A percentile compares a stretch with the other conserved stretches of the same genome.
phyloP scores from a whole-genome alignment of 1,139 yeast genomes.

The Saccharomyces hybrid region DNA sequence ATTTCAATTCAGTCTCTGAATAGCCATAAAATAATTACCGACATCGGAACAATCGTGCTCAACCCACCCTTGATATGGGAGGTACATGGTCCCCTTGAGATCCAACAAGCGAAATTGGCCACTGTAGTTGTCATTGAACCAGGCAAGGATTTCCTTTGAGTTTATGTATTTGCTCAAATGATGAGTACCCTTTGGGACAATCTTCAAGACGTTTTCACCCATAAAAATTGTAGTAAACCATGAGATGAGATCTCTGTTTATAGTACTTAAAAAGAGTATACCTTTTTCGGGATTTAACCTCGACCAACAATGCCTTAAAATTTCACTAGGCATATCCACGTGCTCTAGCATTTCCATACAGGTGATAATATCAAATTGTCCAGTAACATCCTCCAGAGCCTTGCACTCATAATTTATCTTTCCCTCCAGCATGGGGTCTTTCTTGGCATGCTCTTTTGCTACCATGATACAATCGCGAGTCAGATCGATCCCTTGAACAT shows the following conservation, averaged over 20 bases:
- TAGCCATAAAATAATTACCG: slow-evolving; percentile 89
- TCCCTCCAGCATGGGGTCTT: slow-evolving; percentile 54
- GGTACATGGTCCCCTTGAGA: slow-evolving; percentile 69
- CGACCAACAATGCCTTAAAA: slow-evolving; percentile 57
- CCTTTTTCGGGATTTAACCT: slow-evolving; percentile 57
- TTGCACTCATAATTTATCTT: slow-evolving; percentile 53
- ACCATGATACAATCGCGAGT: slow-evolving; percentile 76
- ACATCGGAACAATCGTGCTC: slow-evolving; percentile 50
- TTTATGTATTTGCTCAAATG: slow-evolving; percentile 79
- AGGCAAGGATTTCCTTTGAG: slow-evolving; percentile 59
- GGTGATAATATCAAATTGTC: slow-evolving; percentile 68
- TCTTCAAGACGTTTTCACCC: slow-evolving; percentile 71
- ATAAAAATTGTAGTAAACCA: slow-evolving; percentile 90
- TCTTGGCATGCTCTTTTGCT: slow-evolving; percentile 57
- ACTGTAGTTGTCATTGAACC: slow-evolving; percentile 45
- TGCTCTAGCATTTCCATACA: slow-evolving; percentile 95
- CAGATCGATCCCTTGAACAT: slow-evolving; percentile 77
- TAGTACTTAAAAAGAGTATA: slow-evolving; percentile 80
- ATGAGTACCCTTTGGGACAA: slow-evolving; percentile 93
- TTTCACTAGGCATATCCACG: slow-evolving; percentile 74
- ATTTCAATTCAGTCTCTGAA: slow-evolving; percentile 29
- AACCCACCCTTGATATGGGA: slow-evolving; percentile 84
- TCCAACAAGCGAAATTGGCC: slow-evolving; percentile 50
- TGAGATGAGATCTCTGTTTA: slow-evolving; percentile 80
- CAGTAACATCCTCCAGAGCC: slow-evolving; percentile 51